Percentiles rank a stretch among this genome's conserved stretches.
phyloP scores from a whole-genome alignment of 2,329 filamentous ascomycete genomes.

The Trichoderma aggressivum region DNA sequence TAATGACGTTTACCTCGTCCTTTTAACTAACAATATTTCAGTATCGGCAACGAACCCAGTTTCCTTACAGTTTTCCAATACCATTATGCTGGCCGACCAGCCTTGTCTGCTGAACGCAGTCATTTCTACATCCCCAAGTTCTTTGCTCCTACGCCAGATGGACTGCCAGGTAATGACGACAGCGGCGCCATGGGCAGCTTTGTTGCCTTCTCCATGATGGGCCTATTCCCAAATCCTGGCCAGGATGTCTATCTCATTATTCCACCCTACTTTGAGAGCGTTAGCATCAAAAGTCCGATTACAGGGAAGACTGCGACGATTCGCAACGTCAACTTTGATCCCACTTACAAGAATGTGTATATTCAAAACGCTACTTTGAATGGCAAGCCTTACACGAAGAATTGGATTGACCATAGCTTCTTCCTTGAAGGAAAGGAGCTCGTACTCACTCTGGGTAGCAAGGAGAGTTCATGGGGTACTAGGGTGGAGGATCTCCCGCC shows the following conservation, averaged over 20 bases:
- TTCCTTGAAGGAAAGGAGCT: slow-evolving; percentile 62
- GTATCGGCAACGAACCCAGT: slow-evolving; percentile 61
- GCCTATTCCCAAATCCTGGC: slow-evolving; percentile 64
- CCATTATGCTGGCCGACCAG: slow-evolving; percentile 65
- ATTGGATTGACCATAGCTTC: slow-evolving; percentile 67
- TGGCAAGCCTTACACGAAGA: slow-evolving; percentile 58
- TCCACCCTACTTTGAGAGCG: slow-evolving; percentile 61
- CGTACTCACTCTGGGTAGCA: slow-evolving; percentile 57
- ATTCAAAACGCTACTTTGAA: slow-evolving; percentile 64
- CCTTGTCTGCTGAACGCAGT: slow-evolving; percentile 48
- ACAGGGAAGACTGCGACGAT: slow-evolving; percentile 61
- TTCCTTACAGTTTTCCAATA: slow-evolving; percentile 66
- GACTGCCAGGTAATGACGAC: slow-evolving; percentile 69
- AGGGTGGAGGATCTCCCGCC: slow-evolving; percentile 58
- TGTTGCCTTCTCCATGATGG: slow-evolving; percentile 64
- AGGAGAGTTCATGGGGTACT: slow-evolving; percentile 65
- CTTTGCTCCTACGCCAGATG: slow-evolving; percentile 57
- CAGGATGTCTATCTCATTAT: slow-evolving; percentile 70
- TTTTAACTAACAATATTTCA: slow-evolving; percentile 37
- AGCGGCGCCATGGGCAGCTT: slow-evolving; percentile 69
- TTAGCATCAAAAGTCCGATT: slow-evolving; percentile 54
- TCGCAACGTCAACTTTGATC: slow-evolving; percentile 59
- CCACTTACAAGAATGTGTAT: slow-evolving; percentile 55
- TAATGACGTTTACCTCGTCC: background rate
- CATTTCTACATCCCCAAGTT: slow-evolving; percentile 64